Conservation (phyloP, 192 early-diverging fungal species). For the Backusella mclennaniae region DNA sequence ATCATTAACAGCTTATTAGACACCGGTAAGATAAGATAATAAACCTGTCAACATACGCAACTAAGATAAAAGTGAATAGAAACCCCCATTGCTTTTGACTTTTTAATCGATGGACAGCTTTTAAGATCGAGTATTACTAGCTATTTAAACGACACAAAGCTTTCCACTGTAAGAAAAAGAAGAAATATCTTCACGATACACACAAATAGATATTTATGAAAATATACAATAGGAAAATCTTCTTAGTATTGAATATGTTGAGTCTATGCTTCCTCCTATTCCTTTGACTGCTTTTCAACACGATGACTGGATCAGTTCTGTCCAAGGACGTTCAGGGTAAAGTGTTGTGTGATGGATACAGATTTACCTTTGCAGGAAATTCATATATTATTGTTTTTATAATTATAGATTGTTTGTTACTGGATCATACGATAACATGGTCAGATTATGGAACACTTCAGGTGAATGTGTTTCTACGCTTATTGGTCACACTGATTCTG, state of each 20-base stretch:
- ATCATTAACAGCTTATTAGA: conserved; percentile 90
- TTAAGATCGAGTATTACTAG: conserved; percentile 71
- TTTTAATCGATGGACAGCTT: conserved; percentile 91
- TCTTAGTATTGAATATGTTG: conserved; percentile 89
- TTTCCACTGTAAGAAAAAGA: conserved; percentile 62
- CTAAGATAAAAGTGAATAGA: conserved; percentile 39
- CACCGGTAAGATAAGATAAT: conserved; percentile 18
- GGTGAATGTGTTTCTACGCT: conserved; percentile 66
- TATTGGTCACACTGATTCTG: conserved; percentile 65
- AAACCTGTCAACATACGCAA: background rate
- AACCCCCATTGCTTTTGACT: conserved; percentile 85
- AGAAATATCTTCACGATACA: background rate
- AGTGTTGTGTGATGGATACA: too few species aligned
- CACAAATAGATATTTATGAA: too few species aligned
- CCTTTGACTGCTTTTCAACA: conserved; percentile 78
- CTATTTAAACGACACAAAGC: conserved; percentile 64
- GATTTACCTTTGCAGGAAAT: background rate
- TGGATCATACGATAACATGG: conserved; percentile 81
- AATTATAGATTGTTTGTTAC: conserved; percentile 58
- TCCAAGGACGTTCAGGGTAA: conserved; percentile 40
- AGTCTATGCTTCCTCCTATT: conserved; percentile 85
- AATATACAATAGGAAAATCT: conserved; percentile 64
- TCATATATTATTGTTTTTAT: too few species aligned
- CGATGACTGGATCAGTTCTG: conserved; percentile 94
- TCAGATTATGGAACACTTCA: conserved; percentile 81